Conservation (phyloP, 345 rosid species). For the Acer yangbiense region DNA sequence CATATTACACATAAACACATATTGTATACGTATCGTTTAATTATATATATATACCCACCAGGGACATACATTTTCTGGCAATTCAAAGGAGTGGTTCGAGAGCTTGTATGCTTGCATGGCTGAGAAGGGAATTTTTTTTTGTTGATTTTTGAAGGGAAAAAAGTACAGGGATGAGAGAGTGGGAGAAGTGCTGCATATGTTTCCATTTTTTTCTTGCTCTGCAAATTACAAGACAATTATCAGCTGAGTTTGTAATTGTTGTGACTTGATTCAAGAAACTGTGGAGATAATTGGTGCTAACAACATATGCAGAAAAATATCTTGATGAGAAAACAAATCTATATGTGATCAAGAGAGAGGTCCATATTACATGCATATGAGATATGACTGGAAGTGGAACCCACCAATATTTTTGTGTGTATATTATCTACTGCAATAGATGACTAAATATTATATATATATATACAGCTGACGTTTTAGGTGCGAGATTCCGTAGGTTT, state of each 20-base stretch:
- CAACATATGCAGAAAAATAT: no score
- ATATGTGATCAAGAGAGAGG: no score
- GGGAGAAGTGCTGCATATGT: slow-evolving; percentile 29
- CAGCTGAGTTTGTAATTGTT: no score
- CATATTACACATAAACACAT: not conserved
- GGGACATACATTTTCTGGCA: slow-evolving; percentile 74
- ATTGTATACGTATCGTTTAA: not conserved
- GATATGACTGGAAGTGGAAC: no score
- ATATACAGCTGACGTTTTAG: no score
- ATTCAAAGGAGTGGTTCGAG: slow-evolving; percentile 25
- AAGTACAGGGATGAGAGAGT: slow-evolving; percentile 27
- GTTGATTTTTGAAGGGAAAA: slow-evolving; percentile 23
- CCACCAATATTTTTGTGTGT: no score
- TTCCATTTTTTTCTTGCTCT: slow-evolving; percentile 26
- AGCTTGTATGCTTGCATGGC: slow-evolving; percentile 20
- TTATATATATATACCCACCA: slow-evolving; percentile 36
- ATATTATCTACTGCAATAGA: no score
- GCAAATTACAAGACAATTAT: no score
- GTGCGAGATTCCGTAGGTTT: no score
- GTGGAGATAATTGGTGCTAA: not conserved
- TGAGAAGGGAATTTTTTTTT: slow-evolving; percentile 20
- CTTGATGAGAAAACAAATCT: no score
- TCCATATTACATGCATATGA: no score
- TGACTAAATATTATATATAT: no score
- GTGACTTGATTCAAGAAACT: not conserved